Evolutionary conservation across 345 rosid genomes (phyloP).

Genomic region (Eucalyptus curtisii): DNA sequence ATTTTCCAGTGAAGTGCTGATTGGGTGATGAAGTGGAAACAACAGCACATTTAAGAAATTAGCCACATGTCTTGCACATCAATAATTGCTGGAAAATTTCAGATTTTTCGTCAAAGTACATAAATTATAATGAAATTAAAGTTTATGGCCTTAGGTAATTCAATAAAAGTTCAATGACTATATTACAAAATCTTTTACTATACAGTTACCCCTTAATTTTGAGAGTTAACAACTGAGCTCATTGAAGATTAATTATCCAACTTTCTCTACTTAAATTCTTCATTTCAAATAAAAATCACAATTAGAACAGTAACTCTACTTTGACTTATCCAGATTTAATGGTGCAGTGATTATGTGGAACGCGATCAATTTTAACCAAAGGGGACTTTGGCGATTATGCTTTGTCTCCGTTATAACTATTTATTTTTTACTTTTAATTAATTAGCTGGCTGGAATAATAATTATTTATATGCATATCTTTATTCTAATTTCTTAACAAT

Average conservation of each 20-base stretch:
- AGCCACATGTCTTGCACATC: no score
- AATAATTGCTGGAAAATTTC: no score
- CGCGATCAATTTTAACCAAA: not conserved
- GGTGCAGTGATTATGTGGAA: not conserved
- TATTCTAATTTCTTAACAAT: not conserved
- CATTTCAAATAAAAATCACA: not conserved
- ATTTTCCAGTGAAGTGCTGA: fast-evolving
- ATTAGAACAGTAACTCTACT: not conserved
- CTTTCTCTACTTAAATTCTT: not conserved
- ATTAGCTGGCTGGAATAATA: not conserved
- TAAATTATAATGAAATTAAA: not conserved
- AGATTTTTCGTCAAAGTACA: no score
- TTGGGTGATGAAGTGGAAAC: not conserved
- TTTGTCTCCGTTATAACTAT: no score
- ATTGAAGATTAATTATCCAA: not conserved
- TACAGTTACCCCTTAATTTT: not conserved
- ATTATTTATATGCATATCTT: not conserved
- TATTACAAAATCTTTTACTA: no score
- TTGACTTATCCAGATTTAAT: not conserved
- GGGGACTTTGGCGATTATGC: not conserved
- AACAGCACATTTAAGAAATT: no score
- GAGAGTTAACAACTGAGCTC: not conserved
- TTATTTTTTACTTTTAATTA: no score
- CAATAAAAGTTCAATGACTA: not conserved
- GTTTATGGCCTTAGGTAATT: not conserved